Evolutionary conservation across 1,284 basidiomycete genomes (phyloP), one percentile per base, ranked within the genome.

Genomic region (Marasmius sp.): DNA sequence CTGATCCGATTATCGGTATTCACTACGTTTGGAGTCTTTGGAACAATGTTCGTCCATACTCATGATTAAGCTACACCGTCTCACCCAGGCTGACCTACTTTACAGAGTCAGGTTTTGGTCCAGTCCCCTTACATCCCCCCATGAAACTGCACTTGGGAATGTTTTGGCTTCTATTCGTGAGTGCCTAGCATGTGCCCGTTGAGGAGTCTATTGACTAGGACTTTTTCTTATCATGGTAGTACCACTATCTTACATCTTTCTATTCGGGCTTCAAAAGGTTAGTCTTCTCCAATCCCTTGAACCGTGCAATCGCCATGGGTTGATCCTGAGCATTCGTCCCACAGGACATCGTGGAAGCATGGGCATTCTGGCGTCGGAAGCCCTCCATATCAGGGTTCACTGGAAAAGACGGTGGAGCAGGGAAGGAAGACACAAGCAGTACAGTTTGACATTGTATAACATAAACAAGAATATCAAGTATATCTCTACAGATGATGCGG

Each of bases 81-180:
- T 14, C 16, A 60, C 14, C 18, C 18, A 14, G 20, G 38, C 27
- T 27, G 27, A 27, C 27, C 27, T 27, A 27, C 27, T 27, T 27
- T 2, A 55, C 52, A 41, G 38, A 18, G 33, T 27, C 36, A 63
- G 62, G 2, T 56, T 57, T 41, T 53, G 47, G 11, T 22, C 63
- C 9, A 20, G 53, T 22, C 34, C 41, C 34, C 47, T 63, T 41
- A 50, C 58, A 18, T 48, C 34, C 16, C 8, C 52, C 14, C 39
- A 27, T 37, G 54, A 37, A 37, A 61, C 37, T 20, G 60, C 62
- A 5, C 34, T 57, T 6, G 60, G 54, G 7, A 63, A 63, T 36
- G 57, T 63, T 41, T 41, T 63, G n/a, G 57, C 61, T 47, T 50
- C 62, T 39, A 49, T 61, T 45, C 62, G 64, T 65, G 45, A 54